Base-by-base conservation (phyloP, 805 yeast genomes). In the Metschnikowia sp. region DNA sequence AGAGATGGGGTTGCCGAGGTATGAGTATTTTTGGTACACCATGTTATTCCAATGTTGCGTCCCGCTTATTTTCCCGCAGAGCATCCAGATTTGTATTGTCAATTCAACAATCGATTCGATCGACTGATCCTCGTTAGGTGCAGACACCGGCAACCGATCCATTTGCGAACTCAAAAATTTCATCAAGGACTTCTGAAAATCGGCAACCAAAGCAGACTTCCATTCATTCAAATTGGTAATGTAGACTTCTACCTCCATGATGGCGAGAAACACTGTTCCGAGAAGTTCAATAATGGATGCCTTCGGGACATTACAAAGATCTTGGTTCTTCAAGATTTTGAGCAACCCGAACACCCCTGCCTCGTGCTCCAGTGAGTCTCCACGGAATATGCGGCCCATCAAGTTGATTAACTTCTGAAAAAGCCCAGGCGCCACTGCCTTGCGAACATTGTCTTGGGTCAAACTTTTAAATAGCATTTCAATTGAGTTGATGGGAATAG, bases 1-100 rank as follows among this genome's bases (percentile, higher is more conserved):
- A 70, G 69, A 72, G 26, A 58, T 55, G 0, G 58, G 45, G 46
- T 71, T 71, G 3, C 77, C 77, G 41, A 68, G 54, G 46, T 70
- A 72, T 1, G 75, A 72, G 51, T 56, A 72, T 31, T 60, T 62
- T 44, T 70, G 77, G 22, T 69, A 58, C 29, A 67, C 56, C 38
- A 72, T 49, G 38, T 57, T 58, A 41, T 66, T 68, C 77, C 77
- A 72, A 48, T 49, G 52, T 55, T 68, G 19, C 48, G 54, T 36
- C 45, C 52, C 18, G 48, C 53, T 12, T 53, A 49, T 6, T 57
- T 39, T 36, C 47, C 52, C n/a, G 57, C 48, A 26, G 45, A 54
- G 40, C 9, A 66, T 51, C 76, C 76, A 72, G 1, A 63, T 47
- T 13, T 56, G 53, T n/a, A 70, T 56, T 22, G 57, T 45, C 13